Evolutionary conservation across 306 rosid genomes (phyloP), one percentile per base, ranked within the genome.

Genomic region (Vicia faba): DNA sequence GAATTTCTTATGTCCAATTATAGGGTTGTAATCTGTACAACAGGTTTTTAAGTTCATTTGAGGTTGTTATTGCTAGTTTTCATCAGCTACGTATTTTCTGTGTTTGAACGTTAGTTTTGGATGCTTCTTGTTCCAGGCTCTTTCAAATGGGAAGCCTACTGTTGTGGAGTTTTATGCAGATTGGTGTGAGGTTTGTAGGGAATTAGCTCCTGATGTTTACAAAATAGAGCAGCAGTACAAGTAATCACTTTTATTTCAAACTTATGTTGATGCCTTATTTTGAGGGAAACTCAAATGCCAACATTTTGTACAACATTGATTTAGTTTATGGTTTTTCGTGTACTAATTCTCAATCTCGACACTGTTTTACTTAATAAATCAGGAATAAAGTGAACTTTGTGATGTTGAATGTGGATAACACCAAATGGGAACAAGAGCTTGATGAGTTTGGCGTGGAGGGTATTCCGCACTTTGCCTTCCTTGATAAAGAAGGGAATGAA

Each of bases 381-480:
- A 89, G 99, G 68, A 75, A 18, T 44, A 12, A 12, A 15, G 80
- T 76, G 33, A 76, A 76, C 67, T 76, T 76, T 70, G 80, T 76
- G 5, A 70, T 76, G 80, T 70, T 76, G 68, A 92, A 92, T 68
- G 95, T 92, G 59, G 98, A 92, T 74, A 92, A 92, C 71, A 92
- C 98, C 2, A 92, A 85, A 64, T 92, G 98, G 99, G 99, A 93
- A 76, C 97, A 93, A 64, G 96, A 90, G 92, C 86, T 93, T 71
- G 99, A 90, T 9, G 99, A 90, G 81, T 93, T 90, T 72, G 99
- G 97, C 1, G 99, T 93, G 61, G 99, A 90, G 86, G 99, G 99
- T 54, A 93, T 93, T 75, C 99, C 99, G 11, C 99, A 93, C 78
- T 93, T 93, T 61, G 86, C 97, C 1, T 93, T 93, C 79, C 91